A percentile compares a stretch with the other conserved stretches of the same genome.
These are phyloP conservation scores for Carex cristatella DNA, from an alignment of 176 grass and related monocot species.

Conservation along the genomic window DNA sequence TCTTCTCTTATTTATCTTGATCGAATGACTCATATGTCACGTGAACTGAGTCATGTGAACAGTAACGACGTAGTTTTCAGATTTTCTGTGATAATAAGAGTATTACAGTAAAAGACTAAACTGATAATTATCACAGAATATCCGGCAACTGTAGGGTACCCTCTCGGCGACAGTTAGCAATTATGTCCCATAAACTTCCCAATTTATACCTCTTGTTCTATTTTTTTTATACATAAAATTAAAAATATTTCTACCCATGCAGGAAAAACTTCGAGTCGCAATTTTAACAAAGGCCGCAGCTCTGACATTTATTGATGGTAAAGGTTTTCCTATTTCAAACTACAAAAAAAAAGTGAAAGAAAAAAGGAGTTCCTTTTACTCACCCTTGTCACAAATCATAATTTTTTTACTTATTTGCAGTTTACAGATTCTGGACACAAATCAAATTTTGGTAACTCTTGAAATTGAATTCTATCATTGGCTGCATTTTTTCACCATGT, in stretches of 20 bases:
- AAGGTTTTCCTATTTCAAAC: background rate
- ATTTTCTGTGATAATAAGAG: background rate
- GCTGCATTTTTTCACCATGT: background rate
- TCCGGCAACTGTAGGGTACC: background rate
- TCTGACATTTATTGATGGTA: constrained; percentile 87
- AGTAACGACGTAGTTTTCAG: background rate
- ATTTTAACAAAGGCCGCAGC: constrained; percentile 86
- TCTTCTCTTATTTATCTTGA: no score
- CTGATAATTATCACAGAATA: background rate
- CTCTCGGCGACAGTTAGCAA: background rate
- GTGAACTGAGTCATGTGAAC: background rate
- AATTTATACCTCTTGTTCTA: background rate
- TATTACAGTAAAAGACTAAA: background rate
- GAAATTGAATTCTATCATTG: background rate
- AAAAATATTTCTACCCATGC: constrained; percentile 19
- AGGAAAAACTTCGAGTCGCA: constrained; percentile 92
- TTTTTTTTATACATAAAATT: background rate
- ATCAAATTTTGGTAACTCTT: background rate
- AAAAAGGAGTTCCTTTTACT: background rate
- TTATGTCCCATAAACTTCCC: background rate
- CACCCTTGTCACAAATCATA: background rate
- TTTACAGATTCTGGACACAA: background rate
- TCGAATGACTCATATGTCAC: no score
- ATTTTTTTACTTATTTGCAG: background rate
- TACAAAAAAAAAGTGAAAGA: background rate